Evolutionary conservation across 2,329 filamentous ascomycete genomes (phyloP), one percentile per base, ranked within the genome.

Genomic region (Blumeria graminis): DNA sequence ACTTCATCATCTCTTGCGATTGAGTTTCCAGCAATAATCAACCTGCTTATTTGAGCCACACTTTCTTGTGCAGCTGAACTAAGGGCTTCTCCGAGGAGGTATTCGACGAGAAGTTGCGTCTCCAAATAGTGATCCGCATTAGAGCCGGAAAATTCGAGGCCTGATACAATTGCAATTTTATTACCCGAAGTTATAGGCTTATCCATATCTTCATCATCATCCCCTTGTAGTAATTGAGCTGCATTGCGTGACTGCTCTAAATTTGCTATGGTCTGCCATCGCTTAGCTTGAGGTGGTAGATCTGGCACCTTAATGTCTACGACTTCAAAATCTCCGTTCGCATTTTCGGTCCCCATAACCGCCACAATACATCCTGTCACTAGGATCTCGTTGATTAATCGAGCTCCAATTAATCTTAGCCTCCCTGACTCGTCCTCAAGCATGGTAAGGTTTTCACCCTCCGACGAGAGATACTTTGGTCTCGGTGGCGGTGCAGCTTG

Each of bases 391-490:
- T 76, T 75, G 60, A 76, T 72, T 52, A 98, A 71, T 18, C 79
- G 68, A 45, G 77, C 74, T 3, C 92, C 92, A 0, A 84, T 81
- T 7, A 98, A 72, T 18, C 81, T 77, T 61, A 98, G 74, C 28
- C 93, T 82, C 51, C 92, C 92, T 0, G 88, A 95, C 68, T 96
- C 90, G 67, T 98, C 92, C 68, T 98, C 92, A 41, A 98, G 73
- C 81, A 93, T 94, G 62, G 87, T 77, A 58, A 79, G 71, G 53
- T 87, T 78, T 76, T 57, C 71, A 69, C 57, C 71, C 69, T 59
- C 79, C 73, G 9, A 76, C 70, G 38, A 79, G 61, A 80, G 76
- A 69, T 94, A 95, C 62, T 87, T 92, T 61, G 82, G 75, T 58
- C 82, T 76, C 7, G 80, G 76, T 13, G 85, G 80, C 8, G 89